These are phyloP conservation scores for Chlorencoelia australis DNA, from an alignment of 2,329 filamentous ascomycete species.

Conservation along the genomic window DNA sequence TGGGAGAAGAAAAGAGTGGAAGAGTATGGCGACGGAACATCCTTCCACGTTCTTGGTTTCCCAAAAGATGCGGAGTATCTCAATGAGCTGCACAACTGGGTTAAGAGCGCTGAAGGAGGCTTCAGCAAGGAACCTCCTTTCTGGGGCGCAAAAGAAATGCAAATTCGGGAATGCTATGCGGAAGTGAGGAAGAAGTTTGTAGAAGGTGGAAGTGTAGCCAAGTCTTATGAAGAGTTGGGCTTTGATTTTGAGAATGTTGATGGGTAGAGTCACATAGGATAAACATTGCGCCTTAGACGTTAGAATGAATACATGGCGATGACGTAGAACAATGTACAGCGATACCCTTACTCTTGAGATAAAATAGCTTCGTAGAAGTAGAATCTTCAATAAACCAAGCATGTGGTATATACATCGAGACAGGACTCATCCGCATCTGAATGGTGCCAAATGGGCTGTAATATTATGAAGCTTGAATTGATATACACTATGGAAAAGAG, in stretches of 20 bases:
- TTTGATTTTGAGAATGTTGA: slow-evolving; percentile 40
- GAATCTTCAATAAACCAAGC: no score
- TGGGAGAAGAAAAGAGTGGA: slow-evolving; percentile 48
- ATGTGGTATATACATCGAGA: no score
- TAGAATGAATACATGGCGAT: not conserved
- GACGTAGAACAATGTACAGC: not conserved
- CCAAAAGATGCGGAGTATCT: slow-evolving; percentile 60
- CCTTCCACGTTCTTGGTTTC: slow-evolving; percentile 39
- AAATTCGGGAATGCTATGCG: slow-evolving; percentile 59
- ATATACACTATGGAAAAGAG: no score
- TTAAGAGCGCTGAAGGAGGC: slow-evolving; percentile 36
- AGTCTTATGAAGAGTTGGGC: slow-evolving; percentile 60
- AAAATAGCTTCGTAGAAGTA: no score
- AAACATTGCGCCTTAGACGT: no score
- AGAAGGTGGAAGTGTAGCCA: slow-evolving; percentile 52
- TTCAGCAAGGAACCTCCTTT: slow-evolving; percentile 56
- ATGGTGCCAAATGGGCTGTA: no score
- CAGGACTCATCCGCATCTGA: no score
- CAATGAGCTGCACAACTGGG: slow-evolving; percentile 58
- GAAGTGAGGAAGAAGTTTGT: slow-evolving; percentile 66
- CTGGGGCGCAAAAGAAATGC: slow-evolving; percentile 64
- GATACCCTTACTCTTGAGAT: slow-evolving; percentile 3
- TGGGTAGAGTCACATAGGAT: no score
- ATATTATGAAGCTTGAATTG: no score
- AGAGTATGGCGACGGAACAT: slow-evolving; percentile 34